Conservation (phyloP, 768 basidiomycete species). For the Mycena chlorophos region DNA sequence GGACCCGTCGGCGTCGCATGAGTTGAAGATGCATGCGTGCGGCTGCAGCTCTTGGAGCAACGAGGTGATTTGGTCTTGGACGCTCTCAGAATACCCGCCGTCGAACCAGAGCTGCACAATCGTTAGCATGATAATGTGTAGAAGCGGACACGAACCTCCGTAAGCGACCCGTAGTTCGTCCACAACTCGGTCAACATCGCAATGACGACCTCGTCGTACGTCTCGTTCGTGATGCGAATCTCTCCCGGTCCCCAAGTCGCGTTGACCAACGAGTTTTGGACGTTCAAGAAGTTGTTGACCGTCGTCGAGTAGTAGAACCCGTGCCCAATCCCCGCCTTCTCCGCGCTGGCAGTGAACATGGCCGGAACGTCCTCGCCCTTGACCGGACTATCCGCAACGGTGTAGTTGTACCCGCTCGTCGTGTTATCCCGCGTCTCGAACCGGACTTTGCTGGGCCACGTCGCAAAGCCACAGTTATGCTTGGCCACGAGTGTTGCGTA, state of each 20-base stretch:
- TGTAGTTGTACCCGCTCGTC: conserved; percentile 9
- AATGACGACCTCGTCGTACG: conserved; percentile 14
- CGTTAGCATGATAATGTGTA: neutral
- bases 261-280: conserved; percentile 16
- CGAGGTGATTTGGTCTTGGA: conserved; percentile 10
- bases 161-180: conserved; percentile 11
- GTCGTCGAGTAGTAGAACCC: conserved; percentile 15
- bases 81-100: conserved; percentile 14
- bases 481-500: conserved; percentile 16
- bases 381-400: conserved; percentile 12
- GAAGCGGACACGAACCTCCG: conserved; percentile 9
- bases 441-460: conserved; percentile 11
- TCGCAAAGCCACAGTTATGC: conserved; percentile 13
- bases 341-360: conserved; percentile 13
- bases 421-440: conserved; percentile 13
- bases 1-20: conserved; percentile 9
- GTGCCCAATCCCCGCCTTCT: conserved; percentile 14
- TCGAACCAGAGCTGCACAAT: conserved; percentile 12
- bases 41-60: conserved; percentile 13
- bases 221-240: conserved; percentile 14
- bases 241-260: conserved; percentile 15
- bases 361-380: conserved; percentile 5
- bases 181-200: conserved; percentile 13
- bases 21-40: conserved; percentile 16
- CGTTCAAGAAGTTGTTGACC: conserved; percentile 15